Evolutionary conservation across 169 alveolate genomes (phyloP), one percentile per base, ranked within the genome.

Genomic region (Eimeria praecox): DNA sequence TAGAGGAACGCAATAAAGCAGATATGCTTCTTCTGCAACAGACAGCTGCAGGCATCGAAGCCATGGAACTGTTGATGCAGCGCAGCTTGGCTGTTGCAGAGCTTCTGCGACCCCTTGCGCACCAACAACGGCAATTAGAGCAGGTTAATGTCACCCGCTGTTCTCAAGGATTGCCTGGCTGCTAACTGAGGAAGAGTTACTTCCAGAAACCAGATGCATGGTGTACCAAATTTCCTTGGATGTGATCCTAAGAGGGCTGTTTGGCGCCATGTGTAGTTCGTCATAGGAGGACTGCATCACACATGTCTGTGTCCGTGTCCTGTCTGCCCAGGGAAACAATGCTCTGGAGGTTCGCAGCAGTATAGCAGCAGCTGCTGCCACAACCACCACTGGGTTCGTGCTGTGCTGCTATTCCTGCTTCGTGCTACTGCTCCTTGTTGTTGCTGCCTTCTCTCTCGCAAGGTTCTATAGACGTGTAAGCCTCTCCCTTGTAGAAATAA

Each of bases 331-430:
- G 88, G 88, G 64, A 38, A 40, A 44, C 64, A 44, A 44, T 38
- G 62, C 49, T 30, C 33, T 83, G 66, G 49, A 44, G 49, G 49
- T 83, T 35, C 66, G 91, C 66, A 1, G 33, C 46, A 83, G 49
- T 18, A 83, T 83, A 24, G 91, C 91, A 9, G 75, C 75, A 14
- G 91, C 91, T 49, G 71, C 73, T 33, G 71, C 91, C 3, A 56
- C 75, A 83, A 83, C 91, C 16, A 52, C 73, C 75, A 52, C 91
- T 0, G 91, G 91, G 42, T 83, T 83, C 27, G 91, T 83, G 71
- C 30, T 83, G 91, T 83, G 91, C 75, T 83, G 91, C 91, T 83
- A 33, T 52, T 3, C 91, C 73, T 83, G 91, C 91, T 83, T 83
- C 52, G 75, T 83, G 91, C 73, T 83, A 75, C 30, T 83, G 71